Percentiles rank a stretch among this genome's conserved stretches.
Evolutionary conservation across 352 stramenopile species (phyloP).

Genomic region (Blastocystis sp.): DNA sequence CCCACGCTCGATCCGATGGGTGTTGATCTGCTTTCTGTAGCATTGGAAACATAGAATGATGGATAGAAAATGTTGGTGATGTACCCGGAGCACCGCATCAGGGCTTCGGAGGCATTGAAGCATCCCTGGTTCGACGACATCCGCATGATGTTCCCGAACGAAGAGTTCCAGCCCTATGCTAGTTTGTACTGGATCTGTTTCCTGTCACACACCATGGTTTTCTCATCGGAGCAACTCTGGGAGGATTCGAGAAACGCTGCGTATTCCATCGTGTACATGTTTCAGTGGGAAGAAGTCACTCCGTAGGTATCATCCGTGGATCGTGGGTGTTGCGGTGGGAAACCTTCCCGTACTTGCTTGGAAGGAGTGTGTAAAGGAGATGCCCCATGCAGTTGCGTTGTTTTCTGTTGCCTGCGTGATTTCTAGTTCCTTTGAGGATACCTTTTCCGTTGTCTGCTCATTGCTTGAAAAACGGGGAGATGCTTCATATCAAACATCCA

Average conservation of each 20-base stretch:
- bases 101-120: constrained; percentile 37
- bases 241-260: neutral
- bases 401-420: neutral
- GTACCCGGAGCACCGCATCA: constrained; percentile 46
- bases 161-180: neutral
- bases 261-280: neutral
- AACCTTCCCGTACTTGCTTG: neutral
- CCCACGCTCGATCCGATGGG: constrained; percentile 77
- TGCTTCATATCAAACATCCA: neutral
- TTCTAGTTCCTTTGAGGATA: constrained; percentile 13
- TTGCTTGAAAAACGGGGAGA: neutral
- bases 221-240: constrained; percentile 21
- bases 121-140: constrained; percentile 61
- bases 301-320: constrained; percentile 43
- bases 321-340: constrained; percentile 7
- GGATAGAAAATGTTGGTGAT: constrained; percentile 53
- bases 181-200: constrained; percentile 10
- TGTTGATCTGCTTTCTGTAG: constrained; percentile 80
- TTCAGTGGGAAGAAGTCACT: neutral
- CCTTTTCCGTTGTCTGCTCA: neutral
- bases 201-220: neutral
- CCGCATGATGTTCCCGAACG: neutral
- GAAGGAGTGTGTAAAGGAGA: constrained; percentile 26
- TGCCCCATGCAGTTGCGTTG: neutral
- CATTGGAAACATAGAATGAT: constrained; percentile 61